Evolutionary conservation across 371 early-diverging fungal species (phyloP), one percentile per base, ranked within the genome.

Genomic region (Mortierella polycephala): DNA sequence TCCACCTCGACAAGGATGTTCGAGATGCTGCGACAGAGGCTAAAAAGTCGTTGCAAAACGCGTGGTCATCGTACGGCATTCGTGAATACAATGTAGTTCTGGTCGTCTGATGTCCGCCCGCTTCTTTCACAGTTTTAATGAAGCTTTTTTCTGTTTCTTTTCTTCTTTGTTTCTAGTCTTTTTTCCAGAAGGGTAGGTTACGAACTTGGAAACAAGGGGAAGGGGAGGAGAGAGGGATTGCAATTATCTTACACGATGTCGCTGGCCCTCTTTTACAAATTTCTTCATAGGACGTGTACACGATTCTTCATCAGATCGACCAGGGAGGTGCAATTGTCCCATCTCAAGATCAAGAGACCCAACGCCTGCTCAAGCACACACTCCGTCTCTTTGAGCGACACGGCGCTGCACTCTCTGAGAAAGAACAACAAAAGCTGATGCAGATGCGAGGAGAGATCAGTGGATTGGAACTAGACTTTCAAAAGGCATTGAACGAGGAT

Each of bases 11-110:
- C 41, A 77, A 77, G 55, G 65, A 61, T 30, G 77, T 77, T 39
- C 71, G 77, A 8, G 72, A 68, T 44, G 77, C 77, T 14, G 58
- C 77, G 9, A 77, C 71, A 16, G 77, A 77, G 14, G 77, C 69
- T 10, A 77, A 77, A 46, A 77, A 77, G 60, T 40, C 67, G 0
- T 57, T 77, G 16, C 77, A 77, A 53, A 71, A 71, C 16, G 77
- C 77, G 2, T 77, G 77, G 77, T 77, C 77, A 0, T 55, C 67
- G 77, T 77, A 77, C 42, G 77, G 30, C 30, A 30, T 30, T 30
- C 30, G 4, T 30, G 30, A 30, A 30, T 10, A 11, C 11, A 12
- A 14, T 47, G 47, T 12, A 11, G n/a, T 49, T 9, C 30, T 52
- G 13, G n/a, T 52, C 37, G 7, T 53, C 44, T 11, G 18, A 55